phyloP scores from a whole-genome alignment of 2,329 filamentous ascomycete species.

The Microdochium bolleyi region DNA sequence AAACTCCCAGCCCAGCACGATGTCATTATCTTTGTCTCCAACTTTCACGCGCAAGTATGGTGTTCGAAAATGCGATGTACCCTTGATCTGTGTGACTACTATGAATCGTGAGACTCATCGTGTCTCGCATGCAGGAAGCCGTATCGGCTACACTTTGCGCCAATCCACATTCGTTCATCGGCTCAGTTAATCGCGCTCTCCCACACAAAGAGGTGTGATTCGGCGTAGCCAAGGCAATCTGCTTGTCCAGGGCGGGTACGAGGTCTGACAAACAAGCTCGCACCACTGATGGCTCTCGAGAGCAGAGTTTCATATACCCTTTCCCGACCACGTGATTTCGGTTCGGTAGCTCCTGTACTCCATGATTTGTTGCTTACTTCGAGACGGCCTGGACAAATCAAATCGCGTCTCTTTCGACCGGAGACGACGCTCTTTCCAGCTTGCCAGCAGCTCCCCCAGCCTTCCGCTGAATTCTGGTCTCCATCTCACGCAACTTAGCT shows the following conservation, averaged over 20 bases:
- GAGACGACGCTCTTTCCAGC: background rate
- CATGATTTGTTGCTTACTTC: background rate
- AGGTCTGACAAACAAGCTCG: background rate
- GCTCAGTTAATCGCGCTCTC: background rate
- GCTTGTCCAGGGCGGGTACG: background rate
- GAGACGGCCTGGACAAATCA: background rate
- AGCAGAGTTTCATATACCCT: background rate
- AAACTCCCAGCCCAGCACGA: too few relatives aligned
- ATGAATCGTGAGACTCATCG: too few relatives aligned
- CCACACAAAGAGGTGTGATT: background rate
- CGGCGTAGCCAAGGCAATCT: background rate
- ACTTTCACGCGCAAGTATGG: too few relatives aligned
- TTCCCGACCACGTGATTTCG: background rate
- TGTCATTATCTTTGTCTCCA: too few relatives aligned
- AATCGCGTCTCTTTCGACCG: background rate
- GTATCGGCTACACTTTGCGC: too few relatives aligned
- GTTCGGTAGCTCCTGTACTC: background rate
- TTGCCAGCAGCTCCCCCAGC: constrained; percentile 27
- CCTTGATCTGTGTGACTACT: too few relatives aligned
- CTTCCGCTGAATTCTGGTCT: constrained; percentile 92
- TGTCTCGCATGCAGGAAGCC: too few relatives aligned
- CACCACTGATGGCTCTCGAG: background rate
- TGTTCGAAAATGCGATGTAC: too few relatives aligned
- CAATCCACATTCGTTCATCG: too few relatives aligned
- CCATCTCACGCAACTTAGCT: constrained; percentile 97